Percentiles rank a stretch among this genome's conserved stretches.
phyloP scores from a whole-genome alignment of 331 rosid species.

The Cydonia oblonga region DNA sequence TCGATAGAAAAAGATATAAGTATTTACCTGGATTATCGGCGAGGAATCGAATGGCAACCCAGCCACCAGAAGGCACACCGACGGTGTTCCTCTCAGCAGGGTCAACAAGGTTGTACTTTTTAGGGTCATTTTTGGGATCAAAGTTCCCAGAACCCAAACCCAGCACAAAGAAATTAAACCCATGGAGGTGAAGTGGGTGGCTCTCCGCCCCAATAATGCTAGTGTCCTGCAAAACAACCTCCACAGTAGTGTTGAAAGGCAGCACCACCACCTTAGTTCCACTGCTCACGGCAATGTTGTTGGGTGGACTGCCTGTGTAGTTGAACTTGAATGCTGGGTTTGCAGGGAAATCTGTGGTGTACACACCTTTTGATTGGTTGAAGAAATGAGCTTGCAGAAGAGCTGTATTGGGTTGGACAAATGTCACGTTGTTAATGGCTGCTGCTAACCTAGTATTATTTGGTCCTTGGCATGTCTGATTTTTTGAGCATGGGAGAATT shows the following conservation, averaged over 20 bases:
- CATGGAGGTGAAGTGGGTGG: slow-evolving; percentile 87
- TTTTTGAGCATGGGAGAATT: slow-evolving; percentile 33
- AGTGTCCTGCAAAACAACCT: slow-evolving; percentile 65
- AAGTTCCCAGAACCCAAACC: slow-evolving; percentile 75
- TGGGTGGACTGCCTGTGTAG: slow-evolving; percentile 67
- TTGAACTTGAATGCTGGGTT: slow-evolving; percentile 59
- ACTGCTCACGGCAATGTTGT: slow-evolving; percentile 23
- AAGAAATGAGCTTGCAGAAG: slow-evolving; percentile 76
- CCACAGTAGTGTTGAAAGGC: slow-evolving; percentile 53
- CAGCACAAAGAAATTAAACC: slow-evolving; percentile 64
- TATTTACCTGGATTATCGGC: slow-evolving; percentile 68
- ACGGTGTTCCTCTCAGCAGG: slow-evolving; percentile 79
- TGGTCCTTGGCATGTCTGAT: slow-evolving; percentile 45
- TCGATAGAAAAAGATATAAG: no score
- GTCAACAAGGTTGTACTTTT: slow-evolving; percentile 58
- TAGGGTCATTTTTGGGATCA: slow-evolving; percentile 53
- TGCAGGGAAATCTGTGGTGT: slow-evolving; percentile 54
- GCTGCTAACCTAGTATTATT: slow-evolving; percentile 50
- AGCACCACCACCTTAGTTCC: slow-evolving; percentile 55
- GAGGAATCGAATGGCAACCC: slow-evolving; percentile 68
- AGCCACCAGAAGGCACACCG: slow-evolving; percentile 73
- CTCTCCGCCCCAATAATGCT: slow-evolving; percentile 59
- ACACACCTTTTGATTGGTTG: slow-evolving; percentile 47
- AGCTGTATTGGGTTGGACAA: slow-evolving; percentile 57
- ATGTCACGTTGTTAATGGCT: slow-evolving; percentile 53